These are phyloP conservation scores for Fusarium temperatum DNA, from an alignment of 2,329 filamentous ascomycete species.

Conservation along the genomic window DNA sequence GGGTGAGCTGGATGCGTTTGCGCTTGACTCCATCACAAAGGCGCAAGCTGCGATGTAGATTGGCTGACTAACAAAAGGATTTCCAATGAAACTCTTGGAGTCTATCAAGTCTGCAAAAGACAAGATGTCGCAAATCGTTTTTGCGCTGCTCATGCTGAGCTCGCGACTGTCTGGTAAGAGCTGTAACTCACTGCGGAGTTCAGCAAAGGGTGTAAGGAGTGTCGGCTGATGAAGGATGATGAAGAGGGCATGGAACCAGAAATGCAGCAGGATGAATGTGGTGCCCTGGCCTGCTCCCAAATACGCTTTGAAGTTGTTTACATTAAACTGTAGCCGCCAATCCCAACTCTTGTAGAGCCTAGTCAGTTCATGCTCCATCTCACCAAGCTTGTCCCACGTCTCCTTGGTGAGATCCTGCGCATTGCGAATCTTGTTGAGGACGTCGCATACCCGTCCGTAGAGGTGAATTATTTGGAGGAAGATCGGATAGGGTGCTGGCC, in stretches of 20 bases:
- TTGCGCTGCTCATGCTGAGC: constrained; percentile 85
- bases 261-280: constrained; percentile 86
- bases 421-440: constrained; percentile 82
- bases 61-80: constrained; percentile 88
- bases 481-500: constrained; percentile 81
- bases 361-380: constrained; percentile 85
- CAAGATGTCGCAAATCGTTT: constrained; percentile 89
- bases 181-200: constrained; percentile 68
- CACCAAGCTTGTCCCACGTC: constrained; percentile 74
- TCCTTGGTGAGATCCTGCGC: constrained; percentile 78
- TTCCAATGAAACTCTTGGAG: constrained; percentile 85
- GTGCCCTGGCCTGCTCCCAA: constrained; percentile 83
- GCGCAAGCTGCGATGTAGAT: constrained; percentile 93
- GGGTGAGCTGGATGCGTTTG: constrained; percentile 70
- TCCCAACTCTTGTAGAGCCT: constrained; percentile 77
- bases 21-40: constrained; percentile 83
- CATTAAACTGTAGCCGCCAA: constrained; percentile 81
- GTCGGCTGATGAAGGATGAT: constrained; percentile 87
- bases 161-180: constrained; percentile 84
- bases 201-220: constrained; percentile 78
- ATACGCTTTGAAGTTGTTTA: constrained; percentile 85
- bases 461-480: constrained; percentile 86
- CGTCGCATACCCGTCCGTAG: constrained; percentile 84
- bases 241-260: constrained; percentile 89
- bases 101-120: constrained; percentile 88